These are phyloP conservation scores for Senecio squalidus DNA, from an alignment of 140 eudicot genomes.

Conservation along the genomic window DNA sequence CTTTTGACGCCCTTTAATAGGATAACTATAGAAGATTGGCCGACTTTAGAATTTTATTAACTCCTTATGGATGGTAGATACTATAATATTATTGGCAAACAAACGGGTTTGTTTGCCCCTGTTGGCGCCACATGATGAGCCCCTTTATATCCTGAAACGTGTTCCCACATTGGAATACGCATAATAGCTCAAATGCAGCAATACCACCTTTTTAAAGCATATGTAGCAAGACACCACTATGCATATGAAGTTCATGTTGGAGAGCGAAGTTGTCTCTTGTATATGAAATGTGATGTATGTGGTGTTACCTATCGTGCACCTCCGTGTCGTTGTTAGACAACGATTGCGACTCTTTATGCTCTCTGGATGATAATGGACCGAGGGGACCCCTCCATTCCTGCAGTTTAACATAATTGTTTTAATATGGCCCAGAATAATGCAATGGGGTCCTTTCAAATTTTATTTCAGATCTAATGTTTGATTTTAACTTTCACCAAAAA, in stretches of 20 bases:
- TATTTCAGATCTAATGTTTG: constrained; percentile 10
- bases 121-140: constrained; percentile 32
- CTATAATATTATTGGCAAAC: constrained; percentile 11
- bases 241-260: constrained; percentile 23
- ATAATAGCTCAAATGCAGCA: constrained; percentile 21
- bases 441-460: constrained; percentile 21
- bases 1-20: neutral
- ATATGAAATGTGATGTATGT: constrained; percentile 1
- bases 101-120: constrained; percentile 13
- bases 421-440: constrained; percentile 26
- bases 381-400: constrained; percentile 30
- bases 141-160: constrained; percentile 24
- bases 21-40: neutral
- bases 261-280: constrained; percentile 30
- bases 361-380: constrained; percentile 18
- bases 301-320: constrained; percentile 27
- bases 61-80: neutral
- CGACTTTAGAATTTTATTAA: neutral
- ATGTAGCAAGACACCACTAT: constrained; percentile 18
- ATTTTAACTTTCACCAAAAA: constrained; percentile 19
- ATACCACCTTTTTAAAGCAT: constrained; percentile 27
- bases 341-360: constrained; percentile 26
- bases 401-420: constrained; percentile 20
- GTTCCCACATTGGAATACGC: constrained; percentile 23
- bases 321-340: constrained; percentile 20